Base-by-base conservation (phyloP, 148 eudicot genomes). In the Bassia scoparia region DNA sequence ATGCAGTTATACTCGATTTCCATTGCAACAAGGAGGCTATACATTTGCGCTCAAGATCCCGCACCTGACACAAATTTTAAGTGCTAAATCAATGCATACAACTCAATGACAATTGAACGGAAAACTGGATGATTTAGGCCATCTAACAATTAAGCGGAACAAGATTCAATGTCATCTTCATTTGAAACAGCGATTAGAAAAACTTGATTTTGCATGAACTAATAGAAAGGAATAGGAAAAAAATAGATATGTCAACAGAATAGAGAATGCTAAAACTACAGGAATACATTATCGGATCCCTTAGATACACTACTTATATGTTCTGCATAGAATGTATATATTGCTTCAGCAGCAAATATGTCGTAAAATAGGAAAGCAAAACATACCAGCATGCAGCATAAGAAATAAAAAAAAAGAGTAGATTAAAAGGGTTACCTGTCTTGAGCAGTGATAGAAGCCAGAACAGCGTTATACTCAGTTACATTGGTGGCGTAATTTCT, bases 171-270 rank as follows among this genome's bases (percentile, higher is more conserved):
- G 21, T 11, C 92, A 79, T 95, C 88, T 77, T 91, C 96, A 76
- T 83, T 90, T 70, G 99, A 88, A 80, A 95, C 80, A 48, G 88
- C 84, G 76, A 78, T 85, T 23, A 95, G 86, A 77, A 88, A 85
- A 73, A 97, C 99, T 88, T 88, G 99, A 80, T 95, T 95, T 76
- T 91, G 86, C 77, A 95, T 82, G 76, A 95, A 95, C 99, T 95
- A 90, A 37, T 48, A 60, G 70, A 24, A 70, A 46, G 20, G 52
- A 68, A 16, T 46, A 76, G 68, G 70, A n/a, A 69, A 46, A 61
- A 41, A 49, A 16, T 26, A 41, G 12, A 34, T 55, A 37, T 44
- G 72, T 44, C 63, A 72, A 43, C n/a, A 73, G 50, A 78, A 53
- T 65, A 69, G 24, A 24, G 33, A 31, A 65, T 30, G 49, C 44